Conservation (phyloP, 805 yeast genomes). For the Teunomyces atbi region DNA sequence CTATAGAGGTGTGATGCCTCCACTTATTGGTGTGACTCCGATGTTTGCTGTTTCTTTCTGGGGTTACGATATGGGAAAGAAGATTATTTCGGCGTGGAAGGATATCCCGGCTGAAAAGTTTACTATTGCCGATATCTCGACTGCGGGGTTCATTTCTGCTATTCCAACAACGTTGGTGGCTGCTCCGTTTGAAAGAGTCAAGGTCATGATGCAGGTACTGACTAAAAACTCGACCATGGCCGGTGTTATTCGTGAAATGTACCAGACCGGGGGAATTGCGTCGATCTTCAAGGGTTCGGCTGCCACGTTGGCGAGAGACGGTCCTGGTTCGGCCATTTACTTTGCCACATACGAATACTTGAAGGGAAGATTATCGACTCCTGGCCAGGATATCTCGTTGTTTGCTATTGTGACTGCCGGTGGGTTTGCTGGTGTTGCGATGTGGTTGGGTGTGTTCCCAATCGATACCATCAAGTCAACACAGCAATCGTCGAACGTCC, state of each 20-base stretch:
- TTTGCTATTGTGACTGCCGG: slow-evolving; percentile 84
- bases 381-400: slow-evolving; percentile 60
- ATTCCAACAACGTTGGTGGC: slow-evolving; percentile 93
- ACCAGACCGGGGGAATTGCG: slow-evolving; percentile 74
- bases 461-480: slow-evolving; percentile 89
- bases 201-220: slow-evolving; percentile 87
- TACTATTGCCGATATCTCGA: slow-evolving; percentile 67
- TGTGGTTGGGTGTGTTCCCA: slow-evolving; percentile 97
- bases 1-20: slow-evolving; percentile 93
- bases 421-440: slow-evolving; percentile 92
- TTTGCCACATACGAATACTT: slow-evolving; percentile 90
- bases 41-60: slow-evolving; percentile 98
- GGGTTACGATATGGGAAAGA: slow-evolving; percentile 96
- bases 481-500: slow-evolving; percentile 63
- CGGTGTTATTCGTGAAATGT: slow-evolving; percentile 63
- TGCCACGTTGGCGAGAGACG: slow-evolving; percentile 94
- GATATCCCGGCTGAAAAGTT: slow-evolving; percentile 44
- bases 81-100: slow-evolving; percentile 51
- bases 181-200: slow-evolving; percentile 96
- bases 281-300: slow-evolving; percentile 88
- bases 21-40: slow-evolving; percentile 94
- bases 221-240: slow-evolving; percentile 50
- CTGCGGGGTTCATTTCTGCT: slow-evolving; percentile 94
- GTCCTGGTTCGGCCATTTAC: slow-evolving; percentile 94
- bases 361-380: slow-evolving; percentile 59